Evolutionary conservation across 1,139 yeast genomes (phyloP).

Genomic region (Suhomyces choctaworum): DNA sequence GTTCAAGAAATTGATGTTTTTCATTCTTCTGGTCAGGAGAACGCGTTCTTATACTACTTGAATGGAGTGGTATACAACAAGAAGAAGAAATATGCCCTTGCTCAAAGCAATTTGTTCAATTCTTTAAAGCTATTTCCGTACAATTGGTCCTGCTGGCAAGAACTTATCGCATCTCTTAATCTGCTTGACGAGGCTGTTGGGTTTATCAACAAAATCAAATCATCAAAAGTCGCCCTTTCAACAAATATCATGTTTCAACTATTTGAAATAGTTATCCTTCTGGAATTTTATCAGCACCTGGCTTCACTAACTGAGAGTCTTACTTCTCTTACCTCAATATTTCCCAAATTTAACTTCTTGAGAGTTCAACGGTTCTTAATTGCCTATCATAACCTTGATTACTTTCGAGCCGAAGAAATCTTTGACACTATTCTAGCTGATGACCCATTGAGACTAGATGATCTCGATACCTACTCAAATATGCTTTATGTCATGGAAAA

Average conservation of each 20-base stretch:
- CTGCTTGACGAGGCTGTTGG: constrained; percentile 62
- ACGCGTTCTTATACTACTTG: constrained; percentile 70
- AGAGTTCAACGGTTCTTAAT: constrained; percentile 80
- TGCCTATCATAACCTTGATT: constrained; percentile 78
- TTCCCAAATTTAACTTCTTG: constrained; percentile 74
- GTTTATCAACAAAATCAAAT: constrained; percentile 42
- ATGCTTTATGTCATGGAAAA: constrained; percentile 94
- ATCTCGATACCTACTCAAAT: constrained; percentile 88
- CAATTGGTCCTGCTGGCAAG: constrained; percentile 96
- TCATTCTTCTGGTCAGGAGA: constrained; percentile 29
- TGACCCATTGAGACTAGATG: constrained; percentile 91
- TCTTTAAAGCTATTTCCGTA: constrained; percentile 70
- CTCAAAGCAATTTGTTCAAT: constrained; percentile 57
- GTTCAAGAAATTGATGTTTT: constrained; percentile 39
- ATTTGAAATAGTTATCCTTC: constrained; percentile 69
- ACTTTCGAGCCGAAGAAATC: constrained; percentile 71
- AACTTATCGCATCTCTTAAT: constrained; percentile 63
- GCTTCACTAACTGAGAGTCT: constrained; percentile 51
- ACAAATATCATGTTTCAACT: constrained; percentile 59
- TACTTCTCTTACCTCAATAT: constrained; percentile 45
- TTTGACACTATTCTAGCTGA: constrained; percentile 71
- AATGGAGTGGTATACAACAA: constrained; percentile 65
- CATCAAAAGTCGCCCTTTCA: constrained; percentile 23
- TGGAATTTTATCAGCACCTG: constrained; percentile 77
- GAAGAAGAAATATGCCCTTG: constrained; percentile 59